Conservation (phyloP, 1,139 yeast species). For the Tardiomyces blankii region DNA sequence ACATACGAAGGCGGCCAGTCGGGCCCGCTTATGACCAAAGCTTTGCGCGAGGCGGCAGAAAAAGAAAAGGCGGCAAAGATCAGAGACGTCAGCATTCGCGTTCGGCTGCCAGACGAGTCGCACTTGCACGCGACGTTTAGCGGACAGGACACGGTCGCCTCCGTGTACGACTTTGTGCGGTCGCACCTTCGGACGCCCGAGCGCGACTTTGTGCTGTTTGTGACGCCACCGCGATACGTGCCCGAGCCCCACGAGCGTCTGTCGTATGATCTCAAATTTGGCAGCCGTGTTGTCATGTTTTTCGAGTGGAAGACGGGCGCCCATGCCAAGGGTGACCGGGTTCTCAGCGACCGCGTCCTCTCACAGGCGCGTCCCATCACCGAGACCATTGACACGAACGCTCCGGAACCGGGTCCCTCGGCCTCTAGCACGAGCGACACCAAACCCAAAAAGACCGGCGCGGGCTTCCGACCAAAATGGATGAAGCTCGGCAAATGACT, state of each 20-base stretch:
- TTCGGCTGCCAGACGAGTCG: slow-evolving; percentile 25
- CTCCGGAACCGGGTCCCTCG: slow-evolving; percentile 16
- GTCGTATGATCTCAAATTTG: slow-evolving; percentile 17
- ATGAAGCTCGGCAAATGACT: not conserved
- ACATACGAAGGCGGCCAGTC: slow-evolving; percentile 13
- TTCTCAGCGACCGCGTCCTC: slow-evolving; percentile 11
- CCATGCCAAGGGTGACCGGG: slow-evolving; percentile 5
- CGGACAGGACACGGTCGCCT: slow-evolving; percentile 17
- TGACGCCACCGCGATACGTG: slow-evolving; percentile 19
- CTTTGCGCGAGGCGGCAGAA: slow-evolving; percentile 18
- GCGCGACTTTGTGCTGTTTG: slow-evolving; percentile 18
- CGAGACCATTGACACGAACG: slow-evolving; percentile 18
- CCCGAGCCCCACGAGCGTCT: slow-evolving; percentile 11
- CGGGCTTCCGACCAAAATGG: not conserved
- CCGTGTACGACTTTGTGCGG: slow-evolving; percentile 19
- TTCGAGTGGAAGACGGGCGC: slow-evolving; percentile 19
- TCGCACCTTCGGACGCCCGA: slow-evolving; percentile 14
- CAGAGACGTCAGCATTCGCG: slow-evolving; percentile 11
- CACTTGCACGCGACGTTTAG: slow-evolving; percentile 21
- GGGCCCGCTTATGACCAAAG: slow-evolving; percentile 22
- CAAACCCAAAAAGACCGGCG: not conserved
- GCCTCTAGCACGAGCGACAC: too few species aligned
- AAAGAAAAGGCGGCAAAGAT: slow-evolving; percentile 13
- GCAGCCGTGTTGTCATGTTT: slow-evolving; percentile 18
- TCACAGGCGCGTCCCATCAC: slow-evolving; percentile 14